phyloP scores from a whole-genome alignment of 2,329 filamentous ascomycete genomes.

The Pseudomassariella vexata region DNA sequence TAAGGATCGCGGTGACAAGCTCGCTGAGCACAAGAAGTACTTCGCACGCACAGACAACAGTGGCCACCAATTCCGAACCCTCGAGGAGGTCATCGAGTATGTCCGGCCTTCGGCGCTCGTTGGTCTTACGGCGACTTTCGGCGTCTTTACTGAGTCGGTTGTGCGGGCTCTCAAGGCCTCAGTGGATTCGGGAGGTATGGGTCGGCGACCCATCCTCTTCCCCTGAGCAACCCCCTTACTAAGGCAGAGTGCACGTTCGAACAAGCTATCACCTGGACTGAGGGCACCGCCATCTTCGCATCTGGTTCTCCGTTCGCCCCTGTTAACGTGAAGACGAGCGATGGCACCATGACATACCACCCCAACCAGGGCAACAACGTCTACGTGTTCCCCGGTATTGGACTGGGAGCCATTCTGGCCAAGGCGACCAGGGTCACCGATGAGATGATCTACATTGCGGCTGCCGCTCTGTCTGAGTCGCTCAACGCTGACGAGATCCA shows the following conservation, averaged over 20 bases:
- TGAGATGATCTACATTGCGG: slow-evolving; percentile 95
- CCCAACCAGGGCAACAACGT: slow-evolving; percentile 81
- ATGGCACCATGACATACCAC: slow-evolving; percentile 61
- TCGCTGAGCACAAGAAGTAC: slow-evolving; percentile 83
- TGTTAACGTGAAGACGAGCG: slow-evolving; percentile 57
- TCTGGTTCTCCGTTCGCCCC: slow-evolving; percentile 88
- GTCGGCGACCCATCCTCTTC: slow-evolving; percentile 86
- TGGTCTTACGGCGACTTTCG: slow-evolving; percentile 89
- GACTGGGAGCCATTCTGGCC: slow-evolving; percentile 85
- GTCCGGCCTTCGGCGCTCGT: slow-evolving; percentile 93
- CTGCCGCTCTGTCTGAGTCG: slow-evolving; percentile 70
- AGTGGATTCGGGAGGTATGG: slow-evolving; percentile 57
- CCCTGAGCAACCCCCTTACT: slow-evolving; percentile 93
- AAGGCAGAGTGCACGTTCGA: slow-evolving; percentile 98
- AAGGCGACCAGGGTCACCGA: slow-evolving; percentile 85
- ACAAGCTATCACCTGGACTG: slow-evolving; percentile 84
- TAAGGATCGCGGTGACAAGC: slow-evolving; percentile 83
- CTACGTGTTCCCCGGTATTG: slow-evolving; percentile 96
- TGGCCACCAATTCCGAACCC: slow-evolving; percentile 66
- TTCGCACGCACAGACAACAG: slow-evolving; percentile 61
- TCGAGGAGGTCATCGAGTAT: slow-evolving; percentile 89
- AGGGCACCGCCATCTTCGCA: slow-evolving; percentile 87
- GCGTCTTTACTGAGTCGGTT: slow-evolving; percentile 86
- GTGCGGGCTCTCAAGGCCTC: slow-evolving; percentile 64
- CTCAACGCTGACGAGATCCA: slow-evolving; percentile 77